Conservation (phyloP, 352 stramenopile species). For the Globisporangium spinosum region DNA sequence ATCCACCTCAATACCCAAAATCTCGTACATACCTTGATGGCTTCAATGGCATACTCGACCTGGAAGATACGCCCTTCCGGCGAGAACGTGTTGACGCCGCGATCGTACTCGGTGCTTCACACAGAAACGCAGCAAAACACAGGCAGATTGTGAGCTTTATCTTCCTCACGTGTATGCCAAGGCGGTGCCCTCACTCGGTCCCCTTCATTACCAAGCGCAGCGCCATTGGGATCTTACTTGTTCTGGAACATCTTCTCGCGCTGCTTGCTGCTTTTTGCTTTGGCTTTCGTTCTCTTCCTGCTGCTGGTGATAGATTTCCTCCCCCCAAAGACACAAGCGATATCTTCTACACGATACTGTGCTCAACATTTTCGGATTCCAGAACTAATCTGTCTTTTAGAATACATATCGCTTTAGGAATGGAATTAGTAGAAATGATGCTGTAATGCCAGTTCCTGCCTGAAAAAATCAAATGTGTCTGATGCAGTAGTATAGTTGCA, state of each 20-base stretch:
- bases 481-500: not conserved
- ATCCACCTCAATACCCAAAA: not conserved
- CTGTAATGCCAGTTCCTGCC: not conserved
- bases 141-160: not conserved
- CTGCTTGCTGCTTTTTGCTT: constrained; percentile 9
- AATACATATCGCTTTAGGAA: not conserved
- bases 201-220: not conserved
- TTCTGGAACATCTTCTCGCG: constrained; percentile 55
- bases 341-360: constrained; percentile 28
- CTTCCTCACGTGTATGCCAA: not conserved
- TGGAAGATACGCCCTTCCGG: constrained; percentile 99
- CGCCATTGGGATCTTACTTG: constrained; percentile 27
- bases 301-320: constrained; percentile 20
- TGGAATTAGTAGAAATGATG: not conserved
- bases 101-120: constrained; percentile 97
- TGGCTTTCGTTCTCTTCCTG: constrained; percentile 19
- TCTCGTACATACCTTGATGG: constrained; percentile 90
- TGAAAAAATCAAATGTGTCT: too few species aligned
- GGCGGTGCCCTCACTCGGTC: not conserved
- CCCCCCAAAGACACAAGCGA: constrained; percentile 20
- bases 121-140: not conserved
- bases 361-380: not conserved
- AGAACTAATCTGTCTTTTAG: not conserved
- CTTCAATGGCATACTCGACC: constrained; percentile 98
- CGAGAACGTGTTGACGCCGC: constrained; percentile 99